Base-by-base conservation (phyloP, 2,329 filamentous ascomycete genomes). In the Arthrobotrys entomopaga region DNA sequence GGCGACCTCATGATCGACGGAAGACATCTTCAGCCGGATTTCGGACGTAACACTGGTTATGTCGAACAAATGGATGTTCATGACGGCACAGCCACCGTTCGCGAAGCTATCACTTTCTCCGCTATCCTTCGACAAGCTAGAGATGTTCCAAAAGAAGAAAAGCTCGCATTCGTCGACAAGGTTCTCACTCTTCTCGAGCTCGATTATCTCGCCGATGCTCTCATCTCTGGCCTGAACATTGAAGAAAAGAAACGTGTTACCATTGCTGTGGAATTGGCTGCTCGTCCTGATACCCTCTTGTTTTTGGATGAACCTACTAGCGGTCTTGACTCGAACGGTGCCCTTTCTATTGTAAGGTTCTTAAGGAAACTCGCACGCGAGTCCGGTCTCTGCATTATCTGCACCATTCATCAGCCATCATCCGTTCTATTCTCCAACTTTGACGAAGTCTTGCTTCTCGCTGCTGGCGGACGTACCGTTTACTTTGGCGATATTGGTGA, bases 1-100 rank as follows among this genome's bases (percentile, higher is more conserved):
- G 90, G 90, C 11, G 86, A 90, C 54, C 89, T 92, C 85, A 83
- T 90, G n/a, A 88, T 92, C 7, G 89, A 91, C 77, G 90, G 89
- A 0, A 85, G 85, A 49, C 81, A 84, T 0, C 83, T 91, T 0
- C 86, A 85, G 0, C 81, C 84, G 1, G 87, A 87, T 60, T 91
- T 92, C 79, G 88, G 90, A 78, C 84, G 90, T 60, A 86, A 86
- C 20, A 91, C 89, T 13, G 90, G 90, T 13, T 92, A 89, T 81
- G 90, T 88, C 77, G 86, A 91, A 78, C 90, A 92, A 79, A 88
- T 88, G 81, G 89, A 92, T 82, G 81, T 92, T 3, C 90, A 91
- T 78, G 88, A 91, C 76, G 84, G 84, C 15, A 90, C 88, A 1
- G 84, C 88, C 1, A 90, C 89, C 0, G 87, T 91, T 59, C 84